These are phyloP conservation scores for Pilaira anomala DNA, from an alignment of 192 early-diverging fungal genomes.

Conservation along the genomic window DNA sequence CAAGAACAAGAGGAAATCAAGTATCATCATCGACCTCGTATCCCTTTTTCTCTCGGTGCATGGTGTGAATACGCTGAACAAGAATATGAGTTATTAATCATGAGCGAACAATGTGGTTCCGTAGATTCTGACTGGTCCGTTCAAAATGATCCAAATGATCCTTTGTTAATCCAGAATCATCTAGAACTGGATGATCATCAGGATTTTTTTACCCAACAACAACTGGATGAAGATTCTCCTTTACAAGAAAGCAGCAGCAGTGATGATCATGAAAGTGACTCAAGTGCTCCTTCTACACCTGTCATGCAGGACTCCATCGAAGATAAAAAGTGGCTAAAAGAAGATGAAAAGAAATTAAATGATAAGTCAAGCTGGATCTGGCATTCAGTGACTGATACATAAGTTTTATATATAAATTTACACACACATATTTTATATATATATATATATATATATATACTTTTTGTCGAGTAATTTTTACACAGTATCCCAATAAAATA, in stretches of 20 bases:
- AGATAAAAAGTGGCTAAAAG: too few relatives aligned
- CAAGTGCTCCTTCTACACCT: constrained; percentile 5
- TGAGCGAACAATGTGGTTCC: neutral
- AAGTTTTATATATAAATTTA: too few relatives aligned
- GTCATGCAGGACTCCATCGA: neutral
- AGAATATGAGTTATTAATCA: neutral
- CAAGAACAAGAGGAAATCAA: too few relatives aligned
- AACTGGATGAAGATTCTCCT: too few relatives aligned
- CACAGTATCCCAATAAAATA: too few relatives aligned
- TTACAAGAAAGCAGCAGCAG: neutral
- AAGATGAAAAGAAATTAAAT: neutral
- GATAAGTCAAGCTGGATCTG: neutral
- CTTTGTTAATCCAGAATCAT: too few relatives aligned
- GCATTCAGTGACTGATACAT: neutral
- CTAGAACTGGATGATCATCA: too few relatives aligned
- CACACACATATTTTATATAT: too few relatives aligned
- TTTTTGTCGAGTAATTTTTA: too few relatives aligned
- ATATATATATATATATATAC: too few relatives aligned
- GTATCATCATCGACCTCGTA: neutral
- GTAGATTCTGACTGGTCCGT: neutral
- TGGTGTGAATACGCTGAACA: constrained; percentile 15
- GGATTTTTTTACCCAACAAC: too few relatives aligned
- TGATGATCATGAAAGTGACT: constrained; percentile 3
- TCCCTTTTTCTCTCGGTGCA: neutral
- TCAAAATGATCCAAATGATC: too few relatives aligned